These are phyloP conservation scores for Vigna hirtella DNA, from an alignment of 306 rosid genomes.

Conservation along the genomic window DNA sequence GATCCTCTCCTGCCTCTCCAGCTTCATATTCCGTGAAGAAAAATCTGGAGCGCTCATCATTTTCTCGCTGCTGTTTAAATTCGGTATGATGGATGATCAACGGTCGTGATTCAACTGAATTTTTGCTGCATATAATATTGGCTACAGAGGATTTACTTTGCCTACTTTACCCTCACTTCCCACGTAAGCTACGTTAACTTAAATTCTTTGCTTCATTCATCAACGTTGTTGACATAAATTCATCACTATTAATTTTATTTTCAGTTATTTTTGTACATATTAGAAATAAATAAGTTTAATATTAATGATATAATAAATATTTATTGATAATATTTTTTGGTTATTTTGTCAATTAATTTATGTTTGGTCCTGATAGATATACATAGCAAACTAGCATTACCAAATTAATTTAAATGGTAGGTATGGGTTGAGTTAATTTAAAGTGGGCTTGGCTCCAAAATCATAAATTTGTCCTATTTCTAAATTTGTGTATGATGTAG, in stretches of 20 bases:
- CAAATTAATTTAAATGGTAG: too few species aligned
- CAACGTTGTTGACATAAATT: background rate
- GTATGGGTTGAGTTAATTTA: background rate
- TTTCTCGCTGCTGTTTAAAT: background rate
- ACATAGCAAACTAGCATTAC: too few species aligned
- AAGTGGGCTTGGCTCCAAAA: background rate
- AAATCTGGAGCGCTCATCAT: background rate
- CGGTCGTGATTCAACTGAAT: background rate
- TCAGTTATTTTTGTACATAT: background rate
- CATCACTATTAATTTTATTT: background rate
- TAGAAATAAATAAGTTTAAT: background rate
- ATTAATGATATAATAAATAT: background rate
- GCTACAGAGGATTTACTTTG: background rate
- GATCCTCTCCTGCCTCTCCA: background rate
- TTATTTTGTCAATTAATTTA: background rate
- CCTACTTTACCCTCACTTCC: background rate
- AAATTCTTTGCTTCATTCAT: background rate
- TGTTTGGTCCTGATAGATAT: too few species aligned
- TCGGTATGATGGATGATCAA: background rate
- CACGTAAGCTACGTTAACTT: background rate
- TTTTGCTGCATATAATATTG: background rate
- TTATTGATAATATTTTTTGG: background rate
- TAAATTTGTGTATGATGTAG: background rate
- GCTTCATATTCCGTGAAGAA: background rate
- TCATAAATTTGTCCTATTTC: background rate